Percentiles rank a stretch among this genome's conserved stretches.
Evolutionary conservation across 768 basidiomycete species (phyloP).

Genomic region (Suillus cothurnatus): DNA sequence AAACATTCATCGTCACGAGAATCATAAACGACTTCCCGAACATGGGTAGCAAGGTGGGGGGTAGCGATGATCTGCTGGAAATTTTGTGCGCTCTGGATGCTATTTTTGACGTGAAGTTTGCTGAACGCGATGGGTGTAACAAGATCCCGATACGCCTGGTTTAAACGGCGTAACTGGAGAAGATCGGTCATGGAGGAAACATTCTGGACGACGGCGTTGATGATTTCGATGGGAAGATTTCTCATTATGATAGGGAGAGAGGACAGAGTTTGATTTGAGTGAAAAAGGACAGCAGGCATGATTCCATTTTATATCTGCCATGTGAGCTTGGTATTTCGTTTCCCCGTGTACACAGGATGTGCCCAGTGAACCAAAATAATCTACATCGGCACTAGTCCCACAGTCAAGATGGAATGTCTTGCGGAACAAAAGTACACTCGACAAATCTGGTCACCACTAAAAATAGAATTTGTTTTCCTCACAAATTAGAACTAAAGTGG

Average conservation of each 20-base stretch:
- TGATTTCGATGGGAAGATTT: slow-evolving; percentile 30
- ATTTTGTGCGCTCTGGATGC: slow-evolving; percentile 28
- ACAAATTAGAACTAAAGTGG: too few relatives aligned
- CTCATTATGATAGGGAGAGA: slow-evolving; percentile 21
- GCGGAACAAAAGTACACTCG: not conserved
- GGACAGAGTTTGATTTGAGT: not conserved
- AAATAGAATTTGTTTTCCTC: not conserved
- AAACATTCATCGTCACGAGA: slow-evolving; percentile 27
- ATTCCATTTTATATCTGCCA: not conserved
- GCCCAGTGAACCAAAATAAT: not conserved
- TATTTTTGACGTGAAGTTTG: slow-evolving; percentile 27
- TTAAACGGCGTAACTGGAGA: slow-evolving; percentile 29
- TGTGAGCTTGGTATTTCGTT: not conserved
- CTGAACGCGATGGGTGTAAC: slow-evolving; percentile 29
- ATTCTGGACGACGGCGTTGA: slow-evolving; percentile 26
- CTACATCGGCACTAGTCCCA: not conserved
- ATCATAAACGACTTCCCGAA: slow-evolving; percentile 33
- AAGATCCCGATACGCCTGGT: slow-evolving; percentile 25
- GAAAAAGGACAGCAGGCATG: not conserved
- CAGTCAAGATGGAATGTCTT: too few relatives aligned
- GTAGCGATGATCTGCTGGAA: slow-evolving; percentile 24
- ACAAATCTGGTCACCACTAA: not conserved
- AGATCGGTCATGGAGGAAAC: slow-evolving; percentile 28
- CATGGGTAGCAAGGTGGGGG: slow-evolving; percentile 24
- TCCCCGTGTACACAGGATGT: not conserved